A percentile compares a stretch with the other conserved stretches of the same genome.
Conservation (phyloP, 345 rosid genomes). For the Salix brachista region DNA sequence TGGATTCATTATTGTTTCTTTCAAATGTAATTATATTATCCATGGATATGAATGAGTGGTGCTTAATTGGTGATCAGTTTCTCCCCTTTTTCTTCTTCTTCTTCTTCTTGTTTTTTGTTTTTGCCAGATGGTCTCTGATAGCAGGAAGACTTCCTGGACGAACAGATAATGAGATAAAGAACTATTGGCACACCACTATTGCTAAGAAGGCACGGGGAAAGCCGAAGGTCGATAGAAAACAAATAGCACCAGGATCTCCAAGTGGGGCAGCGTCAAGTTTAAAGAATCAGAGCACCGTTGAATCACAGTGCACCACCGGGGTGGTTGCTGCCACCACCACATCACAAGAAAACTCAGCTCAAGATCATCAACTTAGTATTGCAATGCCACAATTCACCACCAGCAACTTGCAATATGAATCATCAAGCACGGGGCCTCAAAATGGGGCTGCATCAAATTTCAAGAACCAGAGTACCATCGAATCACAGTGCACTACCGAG, state of each 20-base stretch:
- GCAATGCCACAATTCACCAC: neutral
- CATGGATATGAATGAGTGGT: neutral
- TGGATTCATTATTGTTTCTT: neutral
- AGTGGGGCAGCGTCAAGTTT: neutral
- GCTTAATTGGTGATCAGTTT: neutral
- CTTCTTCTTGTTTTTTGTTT: too few species aligned
- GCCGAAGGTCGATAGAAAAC: neutral
- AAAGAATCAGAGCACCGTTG: neutral
- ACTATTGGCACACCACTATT: slow-evolving; percentile 40
- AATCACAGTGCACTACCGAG: neutral
- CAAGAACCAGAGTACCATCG: neutral
- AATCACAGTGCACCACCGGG: neutral
- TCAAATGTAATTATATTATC: neutral
- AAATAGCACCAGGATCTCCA: neutral
- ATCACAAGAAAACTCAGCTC: neutral
- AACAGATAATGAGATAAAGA: slow-evolving; percentile 43
- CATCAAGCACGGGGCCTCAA: neutral
- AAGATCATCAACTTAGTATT: neutral
- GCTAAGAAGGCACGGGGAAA: slow-evolving; percentile 19
- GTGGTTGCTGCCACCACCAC: neutral
- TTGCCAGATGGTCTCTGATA: slow-evolving; percentile 38
- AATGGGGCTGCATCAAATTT: neutral
- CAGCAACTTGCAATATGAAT: neutral
- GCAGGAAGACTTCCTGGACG: slow-evolving; percentile 46
- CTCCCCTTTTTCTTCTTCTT: neutral